phyloP scores from a whole-genome alignment of 2,329 filamentous ascomycete species.

The Paecilomyces niveus region DNA sequence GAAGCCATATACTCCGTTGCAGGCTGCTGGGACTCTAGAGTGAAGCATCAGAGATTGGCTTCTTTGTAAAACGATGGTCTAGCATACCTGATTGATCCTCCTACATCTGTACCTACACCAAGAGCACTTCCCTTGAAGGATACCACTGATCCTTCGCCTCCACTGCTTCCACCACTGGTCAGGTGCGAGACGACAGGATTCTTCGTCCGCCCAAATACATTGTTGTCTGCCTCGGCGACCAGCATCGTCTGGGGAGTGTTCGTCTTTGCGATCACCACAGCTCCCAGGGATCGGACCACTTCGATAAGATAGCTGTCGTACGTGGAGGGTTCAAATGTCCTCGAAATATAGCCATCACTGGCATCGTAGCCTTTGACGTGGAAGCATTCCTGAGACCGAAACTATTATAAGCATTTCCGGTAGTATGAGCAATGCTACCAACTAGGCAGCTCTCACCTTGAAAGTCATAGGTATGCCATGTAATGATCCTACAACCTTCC shows the following conservation, averaged over 20 bases:
- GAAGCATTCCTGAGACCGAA: slow-evolving; percentile 15
- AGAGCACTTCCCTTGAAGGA: not conserved
- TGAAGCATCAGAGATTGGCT: not conserved
- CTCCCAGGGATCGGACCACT: not conserved
- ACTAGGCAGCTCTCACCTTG: not conserved
- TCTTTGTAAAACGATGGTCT: not conserved
- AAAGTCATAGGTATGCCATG: not conserved
- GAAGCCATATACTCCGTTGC: slow-evolving; percentile 21
- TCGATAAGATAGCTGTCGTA: not conserved
- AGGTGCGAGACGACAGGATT: slow-evolving; percentile 4
- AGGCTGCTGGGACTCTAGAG: slow-evolving; percentile 19
- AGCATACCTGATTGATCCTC: not conserved
- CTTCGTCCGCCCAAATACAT: not conserved
- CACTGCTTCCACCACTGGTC: not conserved
- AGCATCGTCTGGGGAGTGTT: not conserved
- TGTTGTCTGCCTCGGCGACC: not conserved
- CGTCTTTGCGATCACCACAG: not conserved
- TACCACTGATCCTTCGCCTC: not conserved
- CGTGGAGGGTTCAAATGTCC: not conserved
- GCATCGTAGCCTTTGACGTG: slow-evolving; percentile 21
- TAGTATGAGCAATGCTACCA: not conserved
- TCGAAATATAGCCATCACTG: slow-evolving; percentile 19
- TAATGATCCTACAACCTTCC: not conserved
- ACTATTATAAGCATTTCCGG: not conserved
- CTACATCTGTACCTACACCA: not conserved